Evolutionary conservation across 2,329 filamentous ascomycete species (phyloP), one percentile per base, ranked within the genome.

Genomic region (Botryosphaeria agaves): DNA sequence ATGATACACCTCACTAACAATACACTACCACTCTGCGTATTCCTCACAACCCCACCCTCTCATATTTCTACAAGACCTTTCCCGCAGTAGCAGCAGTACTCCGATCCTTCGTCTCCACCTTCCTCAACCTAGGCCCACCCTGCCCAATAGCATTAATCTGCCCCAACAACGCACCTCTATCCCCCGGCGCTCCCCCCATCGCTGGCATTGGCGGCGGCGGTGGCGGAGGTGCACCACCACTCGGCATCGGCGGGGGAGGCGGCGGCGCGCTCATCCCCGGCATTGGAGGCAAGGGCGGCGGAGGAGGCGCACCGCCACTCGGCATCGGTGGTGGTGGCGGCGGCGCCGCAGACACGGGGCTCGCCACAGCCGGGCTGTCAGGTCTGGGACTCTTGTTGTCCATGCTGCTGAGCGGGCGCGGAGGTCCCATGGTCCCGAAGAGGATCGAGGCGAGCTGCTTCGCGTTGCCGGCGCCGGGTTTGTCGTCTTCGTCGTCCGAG

Each of bases 341-440:
- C 14, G 12, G n/a, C 14, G 25, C 36, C 44, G 14, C 50, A 53
- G 5, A 48, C 41, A 46, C 57, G 34, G 48, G 56, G 34, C 52
- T 55, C 28, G 40, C 55, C 33, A 49, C 52, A 33, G 55, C 49
- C 29, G 49, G 45, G 23, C 61, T 52, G 33, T 56, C 57, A 12
- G 59, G 51, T 7, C 50, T 44, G 17, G 52, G 48, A 6, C 61
- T 61, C 42, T 80, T 79, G 40, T 79, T 74, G 32, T 80, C 83
- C 51, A 81, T 73, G 5, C 83, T 78, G 14, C 82, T 91, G 26
- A 94, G 57, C 18, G 87, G 85, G 30, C 87, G 74, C 9, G 89
- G 87, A 23, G 89, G 87, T 7, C 72, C 87, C 85, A 98, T 95
- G 30, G 85, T 93, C 35, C 89, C 87, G 50, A 98, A 98, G 14